Evolutionary conservation across 225 moss, liverwort and hornwort species (phyloP), one percentile per base, ranked within the genome.

Genomic region (Straminergon stramineum): DNA sequence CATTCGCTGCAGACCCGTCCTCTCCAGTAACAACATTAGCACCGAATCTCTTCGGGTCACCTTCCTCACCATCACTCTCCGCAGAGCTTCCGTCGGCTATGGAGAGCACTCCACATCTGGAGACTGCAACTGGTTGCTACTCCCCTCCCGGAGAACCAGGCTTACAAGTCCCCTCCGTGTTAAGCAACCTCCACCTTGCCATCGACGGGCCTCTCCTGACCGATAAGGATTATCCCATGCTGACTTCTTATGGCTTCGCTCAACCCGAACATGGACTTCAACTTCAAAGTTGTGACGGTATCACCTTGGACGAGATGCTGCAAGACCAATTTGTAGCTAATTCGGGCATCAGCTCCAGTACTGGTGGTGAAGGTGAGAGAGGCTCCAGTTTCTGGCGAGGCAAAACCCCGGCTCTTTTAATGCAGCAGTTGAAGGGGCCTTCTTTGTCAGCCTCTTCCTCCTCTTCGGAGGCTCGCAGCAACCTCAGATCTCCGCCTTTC

Each of bases 401-500:
- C 17, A 91, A 92, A 78, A 91, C 87, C 35, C 92, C 92, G 31
- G 92, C 92, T 31, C 71, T 89, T 27, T 30, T 92, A 71, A 91
- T 92, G 92, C 87, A 91, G 87, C 91, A 92, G 89, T 89, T 92
- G 51, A 92, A 87, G 57, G 91, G 92, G 14, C 92, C 92, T 56
- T 91, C 91, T 17, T 31, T 91, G 24, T 92, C 92, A 19, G 70
- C 85, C 37, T 87, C 87, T 23, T 91, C 91, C 17, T 92, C 89
- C 11, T 82, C 92, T 14, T 92, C 92, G 0, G 92, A 91, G 64
- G 67, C 92, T 41, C 87, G 77, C 62, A 91, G 76, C 84, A 69
- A 71, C 41, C 83, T 86, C 26, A 56, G 61, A 45, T 75, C 89
- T 84, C 63, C 89, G 21, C 48, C 75, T 64, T 81, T 87, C 75